These are phyloP conservation scores for Cladosporium velox DNA, from an alignment of 2,329 filamentous ascomycete genomes.

Conservation along the genomic window DNA sequence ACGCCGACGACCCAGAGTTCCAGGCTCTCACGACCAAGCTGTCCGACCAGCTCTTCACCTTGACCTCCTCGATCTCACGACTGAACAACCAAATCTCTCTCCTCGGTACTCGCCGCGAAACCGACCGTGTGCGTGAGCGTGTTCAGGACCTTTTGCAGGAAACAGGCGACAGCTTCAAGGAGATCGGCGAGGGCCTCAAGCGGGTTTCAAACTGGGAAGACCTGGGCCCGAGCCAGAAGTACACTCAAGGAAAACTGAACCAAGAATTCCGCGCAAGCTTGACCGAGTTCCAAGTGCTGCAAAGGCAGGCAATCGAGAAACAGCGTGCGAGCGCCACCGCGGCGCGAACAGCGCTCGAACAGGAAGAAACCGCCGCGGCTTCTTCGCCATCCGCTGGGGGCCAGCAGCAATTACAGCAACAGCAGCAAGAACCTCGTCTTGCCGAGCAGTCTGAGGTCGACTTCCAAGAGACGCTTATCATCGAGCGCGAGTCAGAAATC, in stretches of 20 bases:
- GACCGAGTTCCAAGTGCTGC: conserved; percentile 88
- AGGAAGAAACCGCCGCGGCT: conserved; percentile 39
- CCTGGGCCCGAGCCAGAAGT: conserved; percentile 88
- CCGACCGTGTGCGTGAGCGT: conserved; percentile 83
- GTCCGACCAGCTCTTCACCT: conserved; percentile 83
- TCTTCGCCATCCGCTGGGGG: conserved; percentile 41
- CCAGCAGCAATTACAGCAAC: conserved; percentile 57
- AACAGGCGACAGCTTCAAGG: conserved; percentile 82
- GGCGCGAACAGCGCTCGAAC: conserved; percentile 75
- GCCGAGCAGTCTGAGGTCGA: conserved; percentile 94
- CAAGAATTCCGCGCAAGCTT: conserved; percentile 89
- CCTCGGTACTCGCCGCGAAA: conserved; percentile 87
- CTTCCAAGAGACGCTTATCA: conserved; percentile 93
- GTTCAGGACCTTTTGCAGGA: conserved; percentile 87
- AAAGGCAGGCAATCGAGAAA: conserved; percentile 87
- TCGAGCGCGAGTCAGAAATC: conserved; percentile 95
- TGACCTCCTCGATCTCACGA: conserved; percentile 84
- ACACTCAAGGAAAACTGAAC: conserved; percentile 91
- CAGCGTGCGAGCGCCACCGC: conserved; percentile 83
- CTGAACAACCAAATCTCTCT: conserved; percentile 82
- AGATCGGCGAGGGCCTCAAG: conserved; percentile 91
- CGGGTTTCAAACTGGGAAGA: conserved; percentile 73
- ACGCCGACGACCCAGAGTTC: conserved; percentile 92
- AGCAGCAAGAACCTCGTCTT: conserved; percentile 71
- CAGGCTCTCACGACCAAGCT: conserved; percentile 77